phyloP scores from a whole-genome alignment of 805 yeast species.

The Starmerella cellae region DNA sequence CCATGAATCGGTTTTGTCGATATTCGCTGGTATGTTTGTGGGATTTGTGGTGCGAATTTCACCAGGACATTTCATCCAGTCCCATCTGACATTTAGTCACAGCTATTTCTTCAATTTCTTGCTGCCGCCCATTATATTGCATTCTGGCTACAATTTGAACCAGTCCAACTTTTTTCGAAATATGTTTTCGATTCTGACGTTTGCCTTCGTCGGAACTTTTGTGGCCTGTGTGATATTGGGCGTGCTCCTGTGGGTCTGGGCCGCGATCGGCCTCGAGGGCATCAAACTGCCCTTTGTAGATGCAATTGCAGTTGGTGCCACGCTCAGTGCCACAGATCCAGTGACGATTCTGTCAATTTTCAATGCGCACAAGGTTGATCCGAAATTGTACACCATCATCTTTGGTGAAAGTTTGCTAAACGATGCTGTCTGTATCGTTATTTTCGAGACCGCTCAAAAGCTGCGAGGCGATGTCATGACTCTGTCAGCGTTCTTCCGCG shows the following conservation, averaged over 20 bases:
- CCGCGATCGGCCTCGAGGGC: slow-evolving; percentile 81
- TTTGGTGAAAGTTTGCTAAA: slow-evolving; percentile 92
- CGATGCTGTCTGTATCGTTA: slow-evolving; percentile 96
- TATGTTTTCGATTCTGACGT: slow-evolving; percentile 76
- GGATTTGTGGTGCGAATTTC: slow-evolving; percentile 79
- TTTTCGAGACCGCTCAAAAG: slow-evolving; percentile 97
- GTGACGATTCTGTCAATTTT: slow-evolving; percentile 92
- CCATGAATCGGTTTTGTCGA: slow-evolving; percentile 95
- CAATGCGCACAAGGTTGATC: slow-evolving; percentile 96
- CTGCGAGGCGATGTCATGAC: slow-evolving; percentile 76
- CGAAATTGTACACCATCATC: slow-evolving; percentile 89
- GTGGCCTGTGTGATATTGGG: slow-evolving; percentile 85
- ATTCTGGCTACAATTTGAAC: slow-evolving; percentile 92
- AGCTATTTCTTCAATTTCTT: slow-evolving; percentile 86
- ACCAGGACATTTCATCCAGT: slow-evolving; percentile 96
- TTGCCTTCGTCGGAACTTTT: slow-evolving; percentile 96
- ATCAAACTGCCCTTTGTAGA: slow-evolving; percentile 86
- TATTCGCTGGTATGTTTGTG: slow-evolving; percentile 92
- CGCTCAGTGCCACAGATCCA: slow-evolving; percentile 96
- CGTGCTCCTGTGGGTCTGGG: slow-evolving; percentile 75
- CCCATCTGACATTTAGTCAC: slow-evolving; percentile 88
- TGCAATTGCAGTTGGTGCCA: slow-evolving; percentile 94
- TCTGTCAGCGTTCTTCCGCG: slow-evolving; percentile 56
- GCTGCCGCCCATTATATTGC: slow-evolving; percentile 89
- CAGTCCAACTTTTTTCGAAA: slow-evolving; percentile 91